These are phyloP conservation scores for Fusarium chaquense DNA, from an alignment of 2,329 filamentous ascomycete genomes.

Conservation along the genomic window DNA sequence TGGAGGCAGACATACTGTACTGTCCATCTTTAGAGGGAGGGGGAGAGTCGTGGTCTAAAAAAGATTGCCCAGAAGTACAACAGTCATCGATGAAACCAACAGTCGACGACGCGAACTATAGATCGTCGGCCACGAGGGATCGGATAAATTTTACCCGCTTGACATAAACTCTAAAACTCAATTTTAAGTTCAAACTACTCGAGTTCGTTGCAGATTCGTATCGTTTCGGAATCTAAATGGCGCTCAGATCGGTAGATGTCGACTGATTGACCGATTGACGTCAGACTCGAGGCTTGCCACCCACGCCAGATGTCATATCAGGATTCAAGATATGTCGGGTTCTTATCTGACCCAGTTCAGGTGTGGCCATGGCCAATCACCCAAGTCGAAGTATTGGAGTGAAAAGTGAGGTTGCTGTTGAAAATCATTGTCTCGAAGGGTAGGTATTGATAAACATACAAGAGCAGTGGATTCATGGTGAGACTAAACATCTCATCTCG, in stretches of 20 bases:
- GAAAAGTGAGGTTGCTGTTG: neutral
- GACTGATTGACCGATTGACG: neutral
- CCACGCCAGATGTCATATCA: neutral
- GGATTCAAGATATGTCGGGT: too few species aligned
- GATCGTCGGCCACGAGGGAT: neutral
- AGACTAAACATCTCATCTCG: too few species aligned
- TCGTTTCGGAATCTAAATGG: neutral
- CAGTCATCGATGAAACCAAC: neutral
- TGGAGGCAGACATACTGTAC: neutral
- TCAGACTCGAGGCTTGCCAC: neutral
- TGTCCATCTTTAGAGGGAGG: neutral
- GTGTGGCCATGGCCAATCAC: too few species aligned
- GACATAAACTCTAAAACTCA: constrained; percentile 1
- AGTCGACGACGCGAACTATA: neutral
- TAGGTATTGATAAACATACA: neutral
- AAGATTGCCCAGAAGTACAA: neutral
- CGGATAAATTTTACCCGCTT: neutral
- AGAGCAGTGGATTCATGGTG: neutral
- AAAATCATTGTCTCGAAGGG: neutral
- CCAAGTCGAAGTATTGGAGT: neutral
- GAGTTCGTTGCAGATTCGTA: neutral
- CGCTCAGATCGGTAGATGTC: neutral
- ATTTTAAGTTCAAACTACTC: neutral
- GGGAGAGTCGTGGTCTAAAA: neutral
- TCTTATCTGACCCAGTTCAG: neutral